Evolutionary conservation across 768 basidiomycete species (phyloP), one percentile per base, ranked within the genome.

Genomic region (Trametes elegans): DNA sequence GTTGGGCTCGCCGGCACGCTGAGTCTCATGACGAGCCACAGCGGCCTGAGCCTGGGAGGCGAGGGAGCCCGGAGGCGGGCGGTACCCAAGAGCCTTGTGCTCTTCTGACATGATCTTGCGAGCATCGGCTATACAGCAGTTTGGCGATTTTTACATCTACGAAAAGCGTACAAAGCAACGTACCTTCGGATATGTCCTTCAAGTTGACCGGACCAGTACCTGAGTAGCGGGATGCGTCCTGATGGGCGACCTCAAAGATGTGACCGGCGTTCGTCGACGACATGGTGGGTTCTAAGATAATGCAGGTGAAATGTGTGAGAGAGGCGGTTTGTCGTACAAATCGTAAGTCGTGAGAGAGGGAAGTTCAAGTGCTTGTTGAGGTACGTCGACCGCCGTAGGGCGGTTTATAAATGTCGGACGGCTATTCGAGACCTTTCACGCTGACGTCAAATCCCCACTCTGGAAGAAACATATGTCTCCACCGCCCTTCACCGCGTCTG

Each of bases 81-180:
- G 62, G 49, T 67, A 63, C 7, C 66, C 66, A 3, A 69, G 62
- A 18, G 62, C 63, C 52, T 65, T 66, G 57, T 66, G 68, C 52
- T 67, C 68, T 31, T 64, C 66, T 14, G 62, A 62, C 65, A 64
- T 58, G 16, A 68, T 32, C 57, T 58, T 62, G 4, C 63, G 60
- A 5, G 66, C 67, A 36, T 64, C 61, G 6, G 55, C 60, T 63
- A 27, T 7, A 34, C 10, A 23, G 24, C 45, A 41, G 52, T 31
- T 21, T 23, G 1, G 14, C 13, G 26, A 42, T 7, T 35, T 28
- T 23, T n/a, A 26, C 46, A 38, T 49, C 32, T 13, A 16, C 21
- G 9, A 7, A 23, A 9, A 18, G 21, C 7, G 5, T 7, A 3
- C 8, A 23, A 34, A 23, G 19, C 28, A 13, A 51, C 26, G 45